Base-by-base conservation (phyloP, 1,139 yeast genomes). In the Debaryomyces psychrophilus region DNA sequence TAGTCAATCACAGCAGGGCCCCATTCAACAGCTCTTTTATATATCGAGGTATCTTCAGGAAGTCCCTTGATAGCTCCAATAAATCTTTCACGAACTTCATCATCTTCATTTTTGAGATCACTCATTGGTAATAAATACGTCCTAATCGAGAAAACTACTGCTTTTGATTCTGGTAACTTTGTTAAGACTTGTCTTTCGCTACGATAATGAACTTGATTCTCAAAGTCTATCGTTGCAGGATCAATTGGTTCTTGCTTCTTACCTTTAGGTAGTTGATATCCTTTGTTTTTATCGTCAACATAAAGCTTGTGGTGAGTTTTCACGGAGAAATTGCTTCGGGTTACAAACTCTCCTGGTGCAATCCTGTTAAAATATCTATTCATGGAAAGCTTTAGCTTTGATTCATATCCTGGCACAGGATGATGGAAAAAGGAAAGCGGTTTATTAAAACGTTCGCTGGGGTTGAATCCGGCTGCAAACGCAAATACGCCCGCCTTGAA, bases 21-120 rank as follows among this genome's bases (percentile, higher is more conserved):
- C 90, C 92, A 85, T 36, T 72, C 79, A 3, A 70, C 76, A 44
- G 78, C 70, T 48, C 77, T 76, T 62, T 85, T 85, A 64, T 85
- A 85, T 46, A 72, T 77, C 0, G 82, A 86, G 47, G 83, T 60
- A 44, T 71, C 76, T 2, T 72, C 82, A 7, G 87, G 87, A 56
- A 84, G 69, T 1, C 77, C 75, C 44, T 80, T 82, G 31, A 85
- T 81, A 0, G 87, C 92, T 14, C 69, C 71, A 38, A 73, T 67
- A 43, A 87, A 65, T 23, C 81, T 85, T 1, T 53, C 61, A 0
- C 62, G 71, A 18, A 63, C 55, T 0, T 76, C 76, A 49, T 73
- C 76, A 2, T 55, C 60, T 49, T 73, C 77, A 1, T 55, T 59
- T 48, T 71, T 72, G n/a, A 73, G 52, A 18, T 62, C 47, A 8